Evolutionary conservation across 2,329 filamentous ascomycete species (phyloP).

Genomic region (Hirsutella thompsonii): DNA sequence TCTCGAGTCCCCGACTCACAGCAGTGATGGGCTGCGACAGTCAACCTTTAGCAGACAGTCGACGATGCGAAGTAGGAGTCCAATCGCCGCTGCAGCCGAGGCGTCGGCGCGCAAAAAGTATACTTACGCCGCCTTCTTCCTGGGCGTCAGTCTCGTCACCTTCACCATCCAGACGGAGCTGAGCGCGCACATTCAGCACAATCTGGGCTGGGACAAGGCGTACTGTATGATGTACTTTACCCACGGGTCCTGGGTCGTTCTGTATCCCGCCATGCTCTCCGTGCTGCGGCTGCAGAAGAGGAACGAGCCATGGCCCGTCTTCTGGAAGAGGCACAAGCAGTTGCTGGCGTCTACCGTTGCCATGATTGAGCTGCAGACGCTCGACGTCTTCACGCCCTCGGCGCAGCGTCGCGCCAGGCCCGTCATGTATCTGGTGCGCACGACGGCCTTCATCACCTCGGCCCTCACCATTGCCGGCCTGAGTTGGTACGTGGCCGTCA

Average conservation of each 20-base stretch:
- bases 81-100: constrained; percentile 31
- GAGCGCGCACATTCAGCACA: constrained; percentile 85
- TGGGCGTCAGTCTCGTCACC: constrained; percentile 68
- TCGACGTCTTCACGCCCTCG: constrained; percentile 44
- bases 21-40: constrained; percentile 4
- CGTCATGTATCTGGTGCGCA: constrained; percentile 60
- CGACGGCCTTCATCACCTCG: constrained; percentile 70
- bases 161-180: constrained; percentile 95
- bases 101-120: constrained; percentile 62
- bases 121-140: constrained; percentile 72
- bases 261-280: constrained; percentile 77
- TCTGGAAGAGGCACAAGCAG: constrained; percentile 59
- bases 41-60: constrained; percentile 31
- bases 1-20: constrained; percentile 11
- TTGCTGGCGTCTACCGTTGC: constrained; percentile 44
- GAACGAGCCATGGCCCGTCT: constrained; percentile 65
- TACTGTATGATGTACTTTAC: constrained; percentile 99
- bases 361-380: constrained; percentile 73
- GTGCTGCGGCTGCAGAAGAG: constrained; percentile 71
- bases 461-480: constrained; percentile 82
- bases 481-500: constrained; percentile 92
- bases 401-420: constrained; percentile 25
- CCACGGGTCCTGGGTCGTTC: constrained; percentile 81
- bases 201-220: constrained; percentile 92
- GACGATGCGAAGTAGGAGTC: constrained; percentile 66